Evolutionary conservation across 2,329 filamentous ascomycete genomes (phyloP).

Genomic region (Teratosphaeria epicoccoides): DNA sequence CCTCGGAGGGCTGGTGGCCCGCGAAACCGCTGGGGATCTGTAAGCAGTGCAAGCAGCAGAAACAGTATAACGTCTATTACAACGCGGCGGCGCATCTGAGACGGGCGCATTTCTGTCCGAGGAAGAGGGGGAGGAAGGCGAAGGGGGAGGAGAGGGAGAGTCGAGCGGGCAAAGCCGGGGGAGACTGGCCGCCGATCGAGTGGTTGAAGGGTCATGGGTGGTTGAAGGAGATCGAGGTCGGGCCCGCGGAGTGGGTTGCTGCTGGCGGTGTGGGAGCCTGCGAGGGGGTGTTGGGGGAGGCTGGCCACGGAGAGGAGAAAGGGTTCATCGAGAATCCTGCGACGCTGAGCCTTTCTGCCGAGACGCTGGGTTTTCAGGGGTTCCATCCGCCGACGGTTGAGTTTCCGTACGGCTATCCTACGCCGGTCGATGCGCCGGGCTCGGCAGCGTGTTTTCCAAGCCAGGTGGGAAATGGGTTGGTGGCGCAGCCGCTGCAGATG

Average conservation of each 20-base stretch:
- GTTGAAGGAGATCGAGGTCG: slow-evolving; percentile 47
- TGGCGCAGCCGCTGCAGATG: neutral
- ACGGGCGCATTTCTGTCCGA: slow-evolving; percentile 73
- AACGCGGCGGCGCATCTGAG: slow-evolving; percentile 87
- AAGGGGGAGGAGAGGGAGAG: slow-evolving; percentile 45
- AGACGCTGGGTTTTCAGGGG: slow-evolving; percentile 7
- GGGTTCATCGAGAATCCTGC: neutral
- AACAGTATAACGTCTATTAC: slow-evolving; percentile 84
- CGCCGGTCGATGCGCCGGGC: slow-evolving; percentile 2
- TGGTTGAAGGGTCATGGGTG: slow-evolving; percentile 44
- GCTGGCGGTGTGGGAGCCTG: neutral
- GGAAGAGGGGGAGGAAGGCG: slow-evolving; percentile 46
- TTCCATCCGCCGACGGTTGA: slow-evolving; percentile 5
- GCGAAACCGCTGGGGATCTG: slow-evolving; percentile 63
- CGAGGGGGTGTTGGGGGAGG: neutral
- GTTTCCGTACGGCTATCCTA: slow-evolving; percentile 13
- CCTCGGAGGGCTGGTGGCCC: slow-evolving; percentile 23
- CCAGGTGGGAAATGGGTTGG: neutral
- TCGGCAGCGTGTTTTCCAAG: neutral
- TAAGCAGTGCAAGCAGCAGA: slow-evolving; percentile 67
- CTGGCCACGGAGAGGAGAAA: slow-evolving; percentile 3
- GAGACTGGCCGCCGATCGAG: slow-evolving; percentile 52
- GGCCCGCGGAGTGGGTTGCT: neutral
- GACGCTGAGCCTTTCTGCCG: slow-evolving; percentile 5
- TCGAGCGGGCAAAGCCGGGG: slow-evolving; percentile 51